phyloP scores from a whole-genome alignment of 208 protist genomes.

The Balamuthia mandrillaris region DNA sequence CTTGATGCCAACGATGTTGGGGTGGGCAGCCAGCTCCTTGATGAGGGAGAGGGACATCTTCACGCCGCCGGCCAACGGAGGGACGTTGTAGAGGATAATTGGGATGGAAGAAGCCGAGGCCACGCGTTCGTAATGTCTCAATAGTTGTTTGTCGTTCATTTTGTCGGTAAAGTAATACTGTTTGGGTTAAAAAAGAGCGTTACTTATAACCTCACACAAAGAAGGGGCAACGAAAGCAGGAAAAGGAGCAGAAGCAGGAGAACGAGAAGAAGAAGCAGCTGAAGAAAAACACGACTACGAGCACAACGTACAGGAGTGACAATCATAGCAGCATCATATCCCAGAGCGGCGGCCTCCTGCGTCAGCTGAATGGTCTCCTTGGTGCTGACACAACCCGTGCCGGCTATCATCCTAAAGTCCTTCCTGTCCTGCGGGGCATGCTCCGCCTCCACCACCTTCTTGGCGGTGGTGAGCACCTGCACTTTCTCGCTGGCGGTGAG shows the following conservation, averaged over 20 bases:
- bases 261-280: not conserved
- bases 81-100: slow-evolving; percentile 31
- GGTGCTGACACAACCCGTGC: slow-evolving; percentile 12
- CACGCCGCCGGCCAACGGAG: slow-evolving; percentile 13
- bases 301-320: not conserved
- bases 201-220: not conserved
- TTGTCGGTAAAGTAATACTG: slow-evolving; percentile 28
- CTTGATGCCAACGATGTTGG: slow-evolving; percentile 33
- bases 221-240: too few relatives aligned
- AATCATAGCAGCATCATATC: not conserved
- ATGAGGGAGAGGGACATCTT: not conserved
- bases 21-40: not conserved
- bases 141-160: not conserved
- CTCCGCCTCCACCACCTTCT: not conserved
- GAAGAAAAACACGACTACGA: not conserved
- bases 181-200: not conserved
- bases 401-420: not conserved
- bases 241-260: not conserved
- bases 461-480: not conserved
- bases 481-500: not conserved
- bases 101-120: not conserved
- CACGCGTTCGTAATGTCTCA: not conserved
- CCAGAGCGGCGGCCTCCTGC: not conserved
- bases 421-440: not conserved
- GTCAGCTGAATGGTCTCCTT: slow-evolving; percentile 19